Percentiles rank a stretch among this genome's conserved stretches.
Evolutionary conservation across 108 stramenopile species (phyloP).

Genomic region (Epithemia pelagica): DNA sequence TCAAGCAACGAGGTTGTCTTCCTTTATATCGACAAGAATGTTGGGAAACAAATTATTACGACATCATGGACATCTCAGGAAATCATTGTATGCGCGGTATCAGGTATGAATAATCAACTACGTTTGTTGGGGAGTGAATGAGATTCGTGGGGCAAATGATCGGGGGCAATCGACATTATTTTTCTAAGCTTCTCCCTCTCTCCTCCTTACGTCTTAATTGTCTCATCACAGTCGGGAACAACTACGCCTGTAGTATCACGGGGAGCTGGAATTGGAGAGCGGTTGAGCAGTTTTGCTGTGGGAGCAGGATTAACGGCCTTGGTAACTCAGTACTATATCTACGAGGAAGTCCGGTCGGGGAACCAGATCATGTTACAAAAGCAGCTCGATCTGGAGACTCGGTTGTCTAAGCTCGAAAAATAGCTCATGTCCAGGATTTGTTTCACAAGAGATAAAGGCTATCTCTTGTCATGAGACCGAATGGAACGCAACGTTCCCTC

Average conservation of each 20-base stretch:
- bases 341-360: slow-evolving; percentile 57
- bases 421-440: too few relatives aligned
- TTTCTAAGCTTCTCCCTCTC: too few relatives aligned
- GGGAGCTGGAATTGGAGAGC: slow-evolving; percentile 29
- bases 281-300: slow-evolving; percentile 57
- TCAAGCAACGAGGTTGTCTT: too few relatives aligned
- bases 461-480: too few relatives aligned
- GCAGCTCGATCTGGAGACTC: slow-evolving; percentile 66
- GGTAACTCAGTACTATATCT: slow-evolving; percentile 66
- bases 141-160: too few relatives aligned
- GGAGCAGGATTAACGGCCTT: slow-evolving; percentile 74
- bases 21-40: too few relatives aligned
- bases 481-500: too few relatives aligned
- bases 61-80: neutral
- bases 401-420: slow-evolving; percentile 57
- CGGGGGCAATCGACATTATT: too few relatives aligned
- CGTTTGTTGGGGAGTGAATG: too few relatives aligned
- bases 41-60: too few relatives aligned
- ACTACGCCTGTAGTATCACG: neutral
- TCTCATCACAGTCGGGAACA: neutral
- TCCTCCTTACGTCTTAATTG: too few relatives aligned
- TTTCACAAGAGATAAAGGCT: too few relatives aligned
- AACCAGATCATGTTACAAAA: slow-evolving; percentile 64
- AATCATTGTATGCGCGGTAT: neutral
- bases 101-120: neutral